Evolutionary conservation across 176 grass and related monocot species (phyloP), one percentile per base, ranked within the genome.

Genomic region (Chloris gayana): DNA sequence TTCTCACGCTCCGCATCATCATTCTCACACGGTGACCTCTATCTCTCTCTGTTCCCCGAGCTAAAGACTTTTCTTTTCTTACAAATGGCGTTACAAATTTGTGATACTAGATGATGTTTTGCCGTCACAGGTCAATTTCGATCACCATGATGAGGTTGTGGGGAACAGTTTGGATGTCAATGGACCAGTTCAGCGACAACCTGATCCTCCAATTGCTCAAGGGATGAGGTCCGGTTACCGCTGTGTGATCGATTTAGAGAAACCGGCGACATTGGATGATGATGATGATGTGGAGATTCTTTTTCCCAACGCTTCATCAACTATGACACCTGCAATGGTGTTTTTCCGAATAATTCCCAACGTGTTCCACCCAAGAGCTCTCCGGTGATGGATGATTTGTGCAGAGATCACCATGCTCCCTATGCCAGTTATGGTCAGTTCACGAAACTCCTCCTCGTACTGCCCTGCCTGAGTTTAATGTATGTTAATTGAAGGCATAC

Each of bases 161-260:
- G 22, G 60, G 31, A 50, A 44, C 29, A 80, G 41, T 73, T 29
- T 65, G 44, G 54, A 74, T n/a, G n/a, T n/a, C n/a, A n/a, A n/a
- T n/a, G n/a, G n/a, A n/a, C n/a, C n/a, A n/a, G n/a, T n/a, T n/a
- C n/a, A n/a, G n/a, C n/a, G n/a, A n/a, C n/a, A n/a, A n/a, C n/a
- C n/a, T n/a, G n/a, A n/a, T 57, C 42, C 41, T 75, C 53, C 6
- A 12, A 57, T 21, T n/a, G 81, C 11, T 1, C 37, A 77, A 41
- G 76, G 30, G 38, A 56, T 56, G 51, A 67, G 35, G 30, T 59
- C 74, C 9, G 15, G 33, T 80, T 67, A 51, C 30, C 24, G 26
- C 2, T 38, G 14, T 45, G 33, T 84, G 62, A 88, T 88, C 22
- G 87, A 88, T 88, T 64, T 88, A 22, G 81, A 88, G 82, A 84